Conservation (phyloP, 371 early-diverging fungal species). For the Mortierella sp. region DNA sequence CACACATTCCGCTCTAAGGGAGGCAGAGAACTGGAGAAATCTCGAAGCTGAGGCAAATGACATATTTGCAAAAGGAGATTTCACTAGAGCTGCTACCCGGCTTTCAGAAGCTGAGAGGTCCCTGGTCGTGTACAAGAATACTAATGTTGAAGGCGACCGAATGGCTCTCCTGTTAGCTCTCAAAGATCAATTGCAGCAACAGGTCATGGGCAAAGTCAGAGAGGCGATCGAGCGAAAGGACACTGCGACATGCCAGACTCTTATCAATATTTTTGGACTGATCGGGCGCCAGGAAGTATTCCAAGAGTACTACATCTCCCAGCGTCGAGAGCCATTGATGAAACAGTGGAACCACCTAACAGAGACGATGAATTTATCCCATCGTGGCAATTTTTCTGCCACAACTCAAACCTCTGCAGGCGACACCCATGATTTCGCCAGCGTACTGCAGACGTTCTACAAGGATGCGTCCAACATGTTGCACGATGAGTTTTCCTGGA, state of each 20-base stretch:
- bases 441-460: conserved; percentile 61
- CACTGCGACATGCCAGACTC: conserved; percentile 62
- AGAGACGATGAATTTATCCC: conserved; percentile 13
- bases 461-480: conserved; percentile 64
- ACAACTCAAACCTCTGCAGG: background rate
- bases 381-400: background rate
- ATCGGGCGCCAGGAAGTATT: conserved; percentile 71
- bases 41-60: conserved; percentile 76
- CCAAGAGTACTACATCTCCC: conserved; percentile 68
- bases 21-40: conserved; percentile 85
- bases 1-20: conserved; percentile 67
- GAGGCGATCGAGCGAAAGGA: conserved; percentile 69
- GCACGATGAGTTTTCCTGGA: conserved; percentile 74
- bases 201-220: conserved; percentile 62
- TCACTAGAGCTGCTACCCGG: conserved; percentile 68
- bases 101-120: conserved; percentile 77
- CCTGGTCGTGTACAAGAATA: conserved; percentile 72
- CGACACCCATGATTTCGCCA: conserved; percentile 56
- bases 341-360: conserved; percentile 59
- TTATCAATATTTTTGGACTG: conserved; percentile 66
- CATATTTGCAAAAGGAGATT: conserved; percentile 71
- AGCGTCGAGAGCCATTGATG: conserved; percentile 58
- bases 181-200: conserved; percentile 68
- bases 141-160: conserved; percentile 75
- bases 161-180: conserved; percentile 63